A percentile compares a stretch with the other conserved stretches of the same genome.
Conservation (phyloP, 2,329 filamentous ascomycete species). For the Paecilomyces variotii region DNA sequence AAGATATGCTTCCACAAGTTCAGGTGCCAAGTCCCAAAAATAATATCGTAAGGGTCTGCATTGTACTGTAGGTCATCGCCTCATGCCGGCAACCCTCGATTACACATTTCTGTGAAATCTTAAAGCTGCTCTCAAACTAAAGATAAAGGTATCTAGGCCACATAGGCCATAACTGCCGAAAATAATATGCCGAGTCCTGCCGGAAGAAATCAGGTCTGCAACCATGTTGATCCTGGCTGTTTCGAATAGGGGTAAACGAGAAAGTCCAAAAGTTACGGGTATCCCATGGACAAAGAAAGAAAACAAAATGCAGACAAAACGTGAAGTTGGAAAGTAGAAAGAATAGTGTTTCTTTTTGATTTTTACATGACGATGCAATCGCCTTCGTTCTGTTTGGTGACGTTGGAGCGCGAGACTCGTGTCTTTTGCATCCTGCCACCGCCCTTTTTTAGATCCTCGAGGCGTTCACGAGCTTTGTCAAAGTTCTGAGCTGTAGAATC, state of each 20-base stretch:
- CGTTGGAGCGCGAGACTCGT: slow-evolving; percentile 72
- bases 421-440: slow-evolving; percentile 66
- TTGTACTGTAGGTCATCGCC: not conserved
- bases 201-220: not conserved
- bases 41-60: not conserved
- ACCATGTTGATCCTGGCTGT: not conserved
- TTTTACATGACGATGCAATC: slow-evolving; percentile 77
- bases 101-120: not conserved
- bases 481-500: slow-evolving; percentile 73
- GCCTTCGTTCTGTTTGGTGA: slow-evolving; percentile 76
- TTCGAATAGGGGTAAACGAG: not conserved
- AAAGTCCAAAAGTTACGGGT: not conserved
- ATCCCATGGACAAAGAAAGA: not conserved
- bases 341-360: slow-evolving; percentile 28
- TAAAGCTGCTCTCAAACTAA: not conserved
- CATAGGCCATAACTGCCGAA: not conserved
- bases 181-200: not conserved
- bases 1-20: too few relatives aligned
- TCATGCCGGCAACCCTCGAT: not conserved
- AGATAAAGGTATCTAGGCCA: not conserved
- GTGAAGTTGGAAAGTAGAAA: slow-evolving; percentile 1
- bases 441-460: slow-evolving; percentile 82
- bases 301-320: not conserved
- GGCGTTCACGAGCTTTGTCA: slow-evolving; percentile 80
- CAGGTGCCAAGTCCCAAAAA: not conserved